Conservation (phyloP, 208 protist species). For the Trypanosoma conorhini region DNA sequence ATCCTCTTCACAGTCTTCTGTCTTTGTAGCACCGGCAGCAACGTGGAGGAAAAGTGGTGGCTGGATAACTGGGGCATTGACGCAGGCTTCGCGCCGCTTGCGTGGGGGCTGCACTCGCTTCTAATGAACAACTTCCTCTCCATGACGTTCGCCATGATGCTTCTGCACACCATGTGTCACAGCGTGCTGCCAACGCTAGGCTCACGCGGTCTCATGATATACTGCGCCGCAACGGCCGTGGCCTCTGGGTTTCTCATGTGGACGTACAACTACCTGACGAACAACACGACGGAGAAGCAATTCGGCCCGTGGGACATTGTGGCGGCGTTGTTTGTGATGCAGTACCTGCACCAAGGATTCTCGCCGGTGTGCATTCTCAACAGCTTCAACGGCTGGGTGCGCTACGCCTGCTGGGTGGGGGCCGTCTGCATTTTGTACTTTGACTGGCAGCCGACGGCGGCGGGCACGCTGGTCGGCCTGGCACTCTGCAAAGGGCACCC, state of each 20-base stretch:
- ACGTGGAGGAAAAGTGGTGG: slow-evolving; percentile 85
- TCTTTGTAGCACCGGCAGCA: slow-evolving; percentile 86
- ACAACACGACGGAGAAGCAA: slow-evolving; percentile 73
- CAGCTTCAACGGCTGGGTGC: slow-evolving; percentile 88
- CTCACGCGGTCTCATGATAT: slow-evolving; percentile 59
- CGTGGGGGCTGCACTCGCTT: slow-evolving; percentile 85
- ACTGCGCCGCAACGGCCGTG: slow-evolving; percentile 55
- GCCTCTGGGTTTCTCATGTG: slow-evolving; percentile 82
- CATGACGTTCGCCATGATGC: slow-evolving; percentile 90
- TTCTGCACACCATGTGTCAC: slow-evolving; percentile 87
- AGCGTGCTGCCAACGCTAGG: slow-evolving; percentile 72
- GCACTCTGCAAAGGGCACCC: slow-evolving; percentile 73
- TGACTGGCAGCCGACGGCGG: slow-evolving; percentile 87
- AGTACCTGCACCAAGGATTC: slow-evolving; percentile 75
- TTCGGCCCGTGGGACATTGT: slow-evolving; percentile 92
- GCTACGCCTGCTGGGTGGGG: slow-evolving; percentile 88
- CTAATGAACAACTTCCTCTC: slow-evolving; percentile 91
- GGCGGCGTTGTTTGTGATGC: slow-evolving; percentile 78
- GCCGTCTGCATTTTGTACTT: slow-evolving; percentile 87
- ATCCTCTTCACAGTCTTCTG: slow-evolving; percentile 91
- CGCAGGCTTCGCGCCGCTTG: slow-evolving; percentile 61
- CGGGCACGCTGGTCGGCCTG: slow-evolving; percentile 68
- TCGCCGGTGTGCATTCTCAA: slow-evolving; percentile 71
- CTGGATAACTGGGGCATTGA: slow-evolving; percentile 77
- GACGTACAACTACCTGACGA: slow-evolving; percentile 48